phyloP scores from a whole-genome alignment of 345 rosid genomes.

The Pistacia integerrima region DNA sequence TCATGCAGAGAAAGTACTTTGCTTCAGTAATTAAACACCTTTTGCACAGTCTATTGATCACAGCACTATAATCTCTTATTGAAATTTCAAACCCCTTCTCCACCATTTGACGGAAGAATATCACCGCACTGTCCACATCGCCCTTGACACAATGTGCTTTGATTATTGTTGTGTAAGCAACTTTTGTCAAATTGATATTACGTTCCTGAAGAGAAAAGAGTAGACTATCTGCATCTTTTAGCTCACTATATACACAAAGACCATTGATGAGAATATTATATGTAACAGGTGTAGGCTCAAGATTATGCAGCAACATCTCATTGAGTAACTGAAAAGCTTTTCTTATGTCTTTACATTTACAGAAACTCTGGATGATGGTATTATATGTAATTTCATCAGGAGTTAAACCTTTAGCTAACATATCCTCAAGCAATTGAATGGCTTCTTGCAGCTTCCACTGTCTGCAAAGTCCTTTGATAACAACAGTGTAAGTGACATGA shows the following conservation, averaged over 20 bases:
- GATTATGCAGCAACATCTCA: conserved; percentile 47
- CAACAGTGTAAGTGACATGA: conserved; percentile 62
- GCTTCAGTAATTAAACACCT: conserved; percentile 42
- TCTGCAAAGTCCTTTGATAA: conserved; percentile 65
- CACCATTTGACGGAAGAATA: conserved; percentile 52
- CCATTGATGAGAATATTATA: conserved; percentile 62
- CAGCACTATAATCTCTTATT: conserved; percentile 65
- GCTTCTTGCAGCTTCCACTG: conserved; percentile 46
- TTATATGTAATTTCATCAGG: conserved; percentile 72
- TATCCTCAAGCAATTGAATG: conserved; percentile 44
- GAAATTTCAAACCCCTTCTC: conserved; percentile 61
- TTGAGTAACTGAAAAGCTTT: conserved; percentile 45
- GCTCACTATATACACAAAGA: conserved; percentile 48
- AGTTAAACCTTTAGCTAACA: conserved; percentile 48
- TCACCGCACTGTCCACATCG: conserved; percentile 41
- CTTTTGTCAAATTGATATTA: conserved; percentile 40
- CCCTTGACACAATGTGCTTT: conserved; percentile 83
- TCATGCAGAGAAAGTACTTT: conserved; percentile 48
- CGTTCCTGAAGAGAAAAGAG: conserved; percentile 44
- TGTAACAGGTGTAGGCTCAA: conserved; percentile 56
- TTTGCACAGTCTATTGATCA: conserved; percentile 73
- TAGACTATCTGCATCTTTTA: conserved; percentile 52
- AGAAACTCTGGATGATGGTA: conserved; percentile 51
- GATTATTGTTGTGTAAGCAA: conserved; percentile 64
- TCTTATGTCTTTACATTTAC: conserved; percentile 39